Base-by-base conservation (phyloP, 2,329 filamentous ascomycete species). In the Xylaria polymorpha region DNA sequence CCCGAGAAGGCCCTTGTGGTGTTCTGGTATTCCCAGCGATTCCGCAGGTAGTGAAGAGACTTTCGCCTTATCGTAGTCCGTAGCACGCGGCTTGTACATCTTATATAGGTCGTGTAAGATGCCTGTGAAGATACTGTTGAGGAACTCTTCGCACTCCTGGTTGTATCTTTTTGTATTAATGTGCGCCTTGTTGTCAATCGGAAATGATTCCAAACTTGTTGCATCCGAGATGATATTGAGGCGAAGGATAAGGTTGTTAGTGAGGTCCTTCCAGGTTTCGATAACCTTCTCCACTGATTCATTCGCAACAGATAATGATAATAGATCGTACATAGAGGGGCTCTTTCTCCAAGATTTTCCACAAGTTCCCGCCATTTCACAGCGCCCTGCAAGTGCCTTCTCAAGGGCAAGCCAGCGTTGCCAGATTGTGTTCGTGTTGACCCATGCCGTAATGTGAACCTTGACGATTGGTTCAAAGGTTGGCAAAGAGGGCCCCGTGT, bases 191-290 rank as follows among this genome's bases (percentile, higher is more conserved):
- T 12, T 25, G 15, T 4, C 3, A 15, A 25, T 1, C 15, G 53
- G 14, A 56, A 22, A 22, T 5, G 32, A 1, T 15, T 56, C 6
- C 5, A 56, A 14, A 39, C 18, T 1, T 3, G 22, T n/a, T 10
- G 12, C 53, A 39, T 56, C 53, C 35, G 32, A n/a, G 39, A 56
- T 39, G 15, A 22, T 14, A 39, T 56, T 56, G n/a, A 56, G 53
- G 32, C 53, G n/a, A 18, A 56, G 1, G 4, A 41, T n/a, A 8
- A 56, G 53, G 6, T 39, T 56, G n/a, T 1, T 10, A 9, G 53
- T 56, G 3, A 56, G 35, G 22, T 56, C 35, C 32, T 22, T 56
- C 53, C 53, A 37, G 9, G 14, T 22, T 39, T 56, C 15, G 4
- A 25, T 15, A 20, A 56, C 20, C 8, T 37, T 25, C 9, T 15